These are phyloP conservation scores for Croton setiger DNA, from an alignment of 441 rosid species.

Conservation along the genomic window DNA sequence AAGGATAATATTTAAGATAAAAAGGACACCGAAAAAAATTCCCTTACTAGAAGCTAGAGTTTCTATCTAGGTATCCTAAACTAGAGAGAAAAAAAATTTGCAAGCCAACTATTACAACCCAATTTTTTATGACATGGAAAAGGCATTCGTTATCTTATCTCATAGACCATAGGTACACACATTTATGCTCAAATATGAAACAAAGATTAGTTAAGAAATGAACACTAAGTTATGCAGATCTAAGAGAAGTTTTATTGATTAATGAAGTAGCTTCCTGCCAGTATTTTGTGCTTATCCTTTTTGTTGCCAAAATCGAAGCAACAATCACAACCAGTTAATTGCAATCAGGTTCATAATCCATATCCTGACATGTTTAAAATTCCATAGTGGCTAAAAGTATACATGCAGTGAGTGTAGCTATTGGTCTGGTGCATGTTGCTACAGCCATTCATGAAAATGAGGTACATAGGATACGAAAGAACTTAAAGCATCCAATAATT, in stretches of 20 bases:
- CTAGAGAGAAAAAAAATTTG: neutral
- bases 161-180: neutral
- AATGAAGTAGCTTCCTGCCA: neutral
- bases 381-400: neutral
- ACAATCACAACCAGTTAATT: neutral
- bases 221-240: neutral
- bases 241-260: neutral
- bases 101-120: neutral
- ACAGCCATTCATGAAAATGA: neutral
- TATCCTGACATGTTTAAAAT: neutral
- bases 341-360: neutral
- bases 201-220: neutral
- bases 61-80: neutral
- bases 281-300: neutral
- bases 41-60: neutral
- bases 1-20: neutral
- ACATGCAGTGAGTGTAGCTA: neutral
- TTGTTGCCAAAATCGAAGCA: neutral
- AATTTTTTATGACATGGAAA: neutral
- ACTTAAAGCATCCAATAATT: neutral
- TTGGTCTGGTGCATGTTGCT: neutral
- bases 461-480: neutral
- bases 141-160: neutral
- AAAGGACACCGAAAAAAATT: neutral
- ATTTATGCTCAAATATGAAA: neutral